A percentile compares a stretch with the other conserved stretches of the same genome.
phyloP scores from a whole-genome alignment of 2,329 filamentous ascomycete species.

The Colletotrichum eleusines region DNA sequence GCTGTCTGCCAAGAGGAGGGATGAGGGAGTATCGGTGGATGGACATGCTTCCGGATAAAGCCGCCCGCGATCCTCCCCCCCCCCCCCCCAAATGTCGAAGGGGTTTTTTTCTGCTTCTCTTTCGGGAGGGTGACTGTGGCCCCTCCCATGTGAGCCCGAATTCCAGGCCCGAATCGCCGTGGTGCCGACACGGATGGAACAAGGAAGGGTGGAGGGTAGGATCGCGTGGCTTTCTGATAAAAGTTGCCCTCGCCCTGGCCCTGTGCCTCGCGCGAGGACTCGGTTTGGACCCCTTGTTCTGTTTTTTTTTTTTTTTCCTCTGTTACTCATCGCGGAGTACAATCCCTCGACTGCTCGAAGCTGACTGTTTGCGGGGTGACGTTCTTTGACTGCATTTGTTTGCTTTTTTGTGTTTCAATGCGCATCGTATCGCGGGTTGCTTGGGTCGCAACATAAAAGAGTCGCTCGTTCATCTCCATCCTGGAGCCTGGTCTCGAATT shows the following conservation, averaged over 20 bases:
- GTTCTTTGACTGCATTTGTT: not conserved
- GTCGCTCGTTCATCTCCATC: not conserved
- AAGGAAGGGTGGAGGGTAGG: not conserved
- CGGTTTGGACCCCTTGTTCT: too few species aligned
- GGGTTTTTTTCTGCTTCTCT: not conserved
- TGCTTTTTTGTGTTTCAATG: not conserved
- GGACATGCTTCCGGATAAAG: not conserved
- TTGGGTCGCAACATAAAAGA: not conserved
- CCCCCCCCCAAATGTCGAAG: not conserved
- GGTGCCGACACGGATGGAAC: not conserved
- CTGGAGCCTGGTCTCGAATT: too few species aligned
- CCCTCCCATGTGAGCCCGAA: not conserved
- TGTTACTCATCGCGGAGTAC: not conserved
- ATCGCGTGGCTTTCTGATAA: slow-evolving; percentile 1
- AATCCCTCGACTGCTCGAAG: not conserved
- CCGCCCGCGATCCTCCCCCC: not conserved
- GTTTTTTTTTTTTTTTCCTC: not conserved
- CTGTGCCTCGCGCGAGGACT: not conserved
- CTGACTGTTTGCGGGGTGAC: too few species aligned
- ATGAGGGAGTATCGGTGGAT: not conserved
- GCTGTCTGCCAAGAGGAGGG: not conserved
- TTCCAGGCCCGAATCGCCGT: slow-evolving; percentile 15
- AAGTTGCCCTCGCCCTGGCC: not conserved
- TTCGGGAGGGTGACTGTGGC: too few species aligned
- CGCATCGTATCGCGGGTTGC: not conserved